These are phyloP conservation scores for Acacia confusa DNA, from an alignment of 306 rosid species.

Conservation along the genomic window DNA sequence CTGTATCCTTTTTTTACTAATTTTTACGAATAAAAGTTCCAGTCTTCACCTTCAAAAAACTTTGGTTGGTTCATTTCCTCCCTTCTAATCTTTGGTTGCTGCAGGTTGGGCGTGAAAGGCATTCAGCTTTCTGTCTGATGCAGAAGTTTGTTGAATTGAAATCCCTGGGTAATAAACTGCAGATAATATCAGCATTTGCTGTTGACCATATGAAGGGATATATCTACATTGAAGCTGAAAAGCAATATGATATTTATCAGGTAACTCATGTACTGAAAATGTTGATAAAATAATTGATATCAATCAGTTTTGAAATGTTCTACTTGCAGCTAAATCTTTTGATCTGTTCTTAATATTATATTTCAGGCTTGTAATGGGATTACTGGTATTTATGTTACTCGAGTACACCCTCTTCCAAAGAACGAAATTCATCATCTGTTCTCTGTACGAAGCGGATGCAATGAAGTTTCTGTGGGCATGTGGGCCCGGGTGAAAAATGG, in stretches of 20 bases:
- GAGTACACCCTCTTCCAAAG: constrained; percentile 70
- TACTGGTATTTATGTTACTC: constrained; percentile 62
- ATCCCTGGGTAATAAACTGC: constrained; percentile 66
- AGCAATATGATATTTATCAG: constrained; percentile 76
- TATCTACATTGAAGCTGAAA: constrained; percentile 81
- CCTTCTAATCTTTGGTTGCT: constrained; percentile 23
- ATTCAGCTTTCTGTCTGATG: constrained; percentile 81
- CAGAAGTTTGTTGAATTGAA: constrained; percentile 88
- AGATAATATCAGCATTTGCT: constrained; percentile 80
- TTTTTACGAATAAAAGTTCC: not conserved
- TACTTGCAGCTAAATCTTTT: constrained; percentile 9
- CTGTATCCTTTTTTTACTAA: constrained; percentile 12
- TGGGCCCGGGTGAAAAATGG: constrained; percentile 96
- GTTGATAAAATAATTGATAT: constrained; percentile 21
- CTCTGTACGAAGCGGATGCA: constrained; percentile 47
- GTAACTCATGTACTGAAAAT: constrained; percentile 38
- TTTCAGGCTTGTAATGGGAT: constrained; percentile 87
- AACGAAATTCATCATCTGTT: constrained; percentile 72
- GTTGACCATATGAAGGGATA: constrained; percentile 85
- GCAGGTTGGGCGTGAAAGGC: constrained; percentile 96
- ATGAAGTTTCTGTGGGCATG: constrained; percentile 66
- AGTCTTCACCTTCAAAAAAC: not conserved
- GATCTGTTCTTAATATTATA: not conserved
- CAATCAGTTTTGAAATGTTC: constrained; percentile 2
- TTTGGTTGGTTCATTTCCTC: not conserved